A percentile compares a stretch with the other conserved stretches of the same genome.
These are phyloP conservation scores for Plasmodium cynomolgi DNA, from an alignment of 169 alveolate species.

Conservation along the genomic window DNA sequence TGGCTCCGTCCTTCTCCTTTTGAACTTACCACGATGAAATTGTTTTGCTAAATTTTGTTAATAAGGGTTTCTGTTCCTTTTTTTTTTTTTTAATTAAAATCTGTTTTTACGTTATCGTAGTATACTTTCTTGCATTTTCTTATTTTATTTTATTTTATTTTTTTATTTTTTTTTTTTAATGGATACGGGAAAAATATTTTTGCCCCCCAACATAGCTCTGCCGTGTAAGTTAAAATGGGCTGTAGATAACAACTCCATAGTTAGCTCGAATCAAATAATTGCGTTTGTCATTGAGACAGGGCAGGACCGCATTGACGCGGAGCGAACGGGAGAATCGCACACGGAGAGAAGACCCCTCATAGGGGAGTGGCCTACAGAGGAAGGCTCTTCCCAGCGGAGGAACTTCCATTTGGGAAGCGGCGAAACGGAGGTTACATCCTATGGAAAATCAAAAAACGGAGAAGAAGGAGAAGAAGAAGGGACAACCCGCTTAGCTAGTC, in stretches of 20 bases:
- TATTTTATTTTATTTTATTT: not conserved
- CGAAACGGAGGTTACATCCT: not conserved
- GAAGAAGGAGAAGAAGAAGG: not conserved
- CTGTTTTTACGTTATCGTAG: not conserved
- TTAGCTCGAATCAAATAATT: slow-evolving; percentile 62
- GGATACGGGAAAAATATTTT: slow-evolving; percentile 49
- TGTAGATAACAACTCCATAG: slow-evolving; percentile 52
- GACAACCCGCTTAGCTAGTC: not conserved
- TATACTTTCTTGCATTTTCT: not conserved
- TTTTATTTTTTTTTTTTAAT: not conserved
- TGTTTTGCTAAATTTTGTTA: not conserved
- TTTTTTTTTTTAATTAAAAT: not conserved
- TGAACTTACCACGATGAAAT: not conserved
- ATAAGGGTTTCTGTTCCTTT: not conserved
- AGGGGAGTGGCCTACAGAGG: not conserved
- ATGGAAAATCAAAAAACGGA: not conserved
- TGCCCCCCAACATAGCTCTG: slow-evolving; percentile 20
- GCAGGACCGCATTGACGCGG: not conserved
- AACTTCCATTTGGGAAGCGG: not conserved
- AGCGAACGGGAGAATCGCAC: not conserved
- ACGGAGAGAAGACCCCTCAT: not conserved
- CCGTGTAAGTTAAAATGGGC: slow-evolving; percentile 75
- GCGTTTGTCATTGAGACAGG: slow-evolving; percentile 46
- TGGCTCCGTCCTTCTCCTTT: not conserved
- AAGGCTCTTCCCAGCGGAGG: not conserved